Evolutionary conservation across 306 rosid genomes (phyloP).

Genomic region (Begonia masoniana): DNA sequence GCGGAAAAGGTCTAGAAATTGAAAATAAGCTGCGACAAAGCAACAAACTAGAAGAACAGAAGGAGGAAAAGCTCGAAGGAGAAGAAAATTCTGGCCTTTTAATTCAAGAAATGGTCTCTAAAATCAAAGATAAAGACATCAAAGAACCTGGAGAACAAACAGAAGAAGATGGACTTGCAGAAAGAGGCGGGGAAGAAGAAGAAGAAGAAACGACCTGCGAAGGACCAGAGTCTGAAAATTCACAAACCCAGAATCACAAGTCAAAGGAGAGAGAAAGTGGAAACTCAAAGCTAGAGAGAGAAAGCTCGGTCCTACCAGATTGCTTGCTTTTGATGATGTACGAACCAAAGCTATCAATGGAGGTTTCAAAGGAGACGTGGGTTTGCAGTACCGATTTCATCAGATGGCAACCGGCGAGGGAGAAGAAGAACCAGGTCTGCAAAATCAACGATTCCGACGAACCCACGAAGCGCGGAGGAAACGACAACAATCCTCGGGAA

Average conservation of each 20-base stretch:
- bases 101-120: background rate
- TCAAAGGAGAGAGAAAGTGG: slow-evolving; percentile 23
- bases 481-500: slow-evolving; percentile 11
- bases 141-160: slow-evolving; percentile 9
- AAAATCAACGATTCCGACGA: slow-evolving; percentile 15
- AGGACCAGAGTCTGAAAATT: slow-evolving; percentile 13
- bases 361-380: slow-evolving; percentile 93
- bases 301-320: slow-evolving; percentile 38
- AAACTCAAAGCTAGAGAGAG: slow-evolving; percentile 12
- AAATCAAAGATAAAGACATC: slow-evolving; percentile 10
- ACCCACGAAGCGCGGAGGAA: slow-evolving; percentile 22
- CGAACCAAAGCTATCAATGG: slow-evolving; percentile 93
- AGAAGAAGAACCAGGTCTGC: slow-evolving; percentile 13
- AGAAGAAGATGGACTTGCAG: slow-evolving; percentile 8
- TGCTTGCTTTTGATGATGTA: slow-evolving; percentile 94
- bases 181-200: background rate
- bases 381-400: slow-evolving; percentile 75
- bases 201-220: slow-evolving; percentile 11
- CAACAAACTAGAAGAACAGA: background rate
- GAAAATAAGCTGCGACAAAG: background rate
- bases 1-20: background rate
- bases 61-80: background rate
- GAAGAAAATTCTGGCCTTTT: too few relatives aligned
- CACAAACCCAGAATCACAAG: slow-evolving; percentile 8
- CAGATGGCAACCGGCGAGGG: slow-evolving; percentile 61